phyloP scores from a whole-genome alignment of 179 eudicot genomes.

The Patellifolia procumbens region DNA sequence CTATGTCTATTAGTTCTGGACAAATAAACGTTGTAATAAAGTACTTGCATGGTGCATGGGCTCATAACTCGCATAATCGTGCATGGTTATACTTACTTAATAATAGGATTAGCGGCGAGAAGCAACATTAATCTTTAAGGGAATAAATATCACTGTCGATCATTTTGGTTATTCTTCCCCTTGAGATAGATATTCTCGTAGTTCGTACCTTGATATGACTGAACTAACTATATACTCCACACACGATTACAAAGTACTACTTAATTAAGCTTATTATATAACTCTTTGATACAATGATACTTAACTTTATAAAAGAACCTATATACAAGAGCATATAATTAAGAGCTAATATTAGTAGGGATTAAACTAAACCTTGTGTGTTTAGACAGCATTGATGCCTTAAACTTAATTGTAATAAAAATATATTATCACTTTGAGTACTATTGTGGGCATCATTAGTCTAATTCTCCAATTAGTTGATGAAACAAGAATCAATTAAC shows the following conservation, averaged over 20 bases:
- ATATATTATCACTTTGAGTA: not conserved
- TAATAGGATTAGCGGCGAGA: no score
- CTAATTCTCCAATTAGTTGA: not conserved
- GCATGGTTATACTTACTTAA: no score
- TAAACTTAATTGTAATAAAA: not conserved
- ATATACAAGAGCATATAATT: not conserved
- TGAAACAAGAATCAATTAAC: conserved; percentile 14
- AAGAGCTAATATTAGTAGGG: not conserved
- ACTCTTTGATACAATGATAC: not conserved
- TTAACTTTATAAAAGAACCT: not conserved
- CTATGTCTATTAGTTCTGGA: no score
- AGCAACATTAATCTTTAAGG: no score
- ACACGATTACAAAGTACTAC: no score
- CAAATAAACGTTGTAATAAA: no score
- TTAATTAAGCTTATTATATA: no score
- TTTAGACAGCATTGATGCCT: conserved; percentile 6
- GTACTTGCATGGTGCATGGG: no score
- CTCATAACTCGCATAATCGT: no score
- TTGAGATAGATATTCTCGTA: not conserved
- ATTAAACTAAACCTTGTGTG: not conserved
- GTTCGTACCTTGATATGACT: conserved; percentile 14
- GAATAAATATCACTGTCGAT: conserved; percentile 7
- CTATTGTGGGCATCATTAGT: not conserved
- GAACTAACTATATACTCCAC: not conserved
- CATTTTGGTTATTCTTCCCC: not conserved